phyloP scores from a whole-genome alignment of 306 rosid species.

The Lagenaria siceraria region DNA sequence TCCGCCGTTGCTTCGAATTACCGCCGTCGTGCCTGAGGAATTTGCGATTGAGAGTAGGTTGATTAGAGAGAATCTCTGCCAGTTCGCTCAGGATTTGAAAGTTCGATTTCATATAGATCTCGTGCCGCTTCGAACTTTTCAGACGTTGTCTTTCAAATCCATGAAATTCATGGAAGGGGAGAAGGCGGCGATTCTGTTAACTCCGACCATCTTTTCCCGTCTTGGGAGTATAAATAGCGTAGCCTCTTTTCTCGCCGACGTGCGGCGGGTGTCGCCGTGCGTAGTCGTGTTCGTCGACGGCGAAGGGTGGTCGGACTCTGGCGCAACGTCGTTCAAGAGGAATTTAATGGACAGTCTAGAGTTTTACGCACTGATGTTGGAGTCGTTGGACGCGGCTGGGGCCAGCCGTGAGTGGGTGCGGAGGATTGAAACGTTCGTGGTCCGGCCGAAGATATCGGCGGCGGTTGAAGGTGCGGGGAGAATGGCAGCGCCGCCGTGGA shows the following conservation, averaged over 20 bases:
- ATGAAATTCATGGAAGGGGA: conserved; percentile 61
- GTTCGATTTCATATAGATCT: conserved; percentile 57
- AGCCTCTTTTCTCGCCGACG: conserved; percentile 29
- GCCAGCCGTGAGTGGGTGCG: conserved; percentile 42
- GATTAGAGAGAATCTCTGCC: conserved; percentile 43
- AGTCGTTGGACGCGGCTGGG: conserved; percentile 56
- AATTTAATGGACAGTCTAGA: conserved; percentile 44
- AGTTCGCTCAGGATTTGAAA: conserved; percentile 66
- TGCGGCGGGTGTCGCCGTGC: conserved; percentile 42
- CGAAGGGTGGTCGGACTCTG: conserved; percentile 47
- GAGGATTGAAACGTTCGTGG: conserved; percentile 41
- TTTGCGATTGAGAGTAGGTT: conserved; percentile 46
- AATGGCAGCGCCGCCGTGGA: conserved; percentile 27
- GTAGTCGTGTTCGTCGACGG: conserved; percentile 60
- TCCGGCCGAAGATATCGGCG: conserved; percentile 47
- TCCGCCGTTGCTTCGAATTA: conserved; percentile 46
- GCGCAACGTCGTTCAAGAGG: conserved; percentile 43
- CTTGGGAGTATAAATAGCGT: conserved; percentile 20
- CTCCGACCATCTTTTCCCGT: conserved; percentile 57
- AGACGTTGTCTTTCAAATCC: conserved; percentile 43
- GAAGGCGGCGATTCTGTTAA: conserved; percentile 47
- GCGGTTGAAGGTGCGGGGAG: conserved; percentile 49
- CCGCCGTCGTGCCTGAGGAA: conserved; percentile 60
- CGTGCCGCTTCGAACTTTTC: conserved; percentile 35
- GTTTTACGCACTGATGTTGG: conserved; percentile 60